A percentile compares a stretch with the other conserved stretches of the same genome.
phyloP scores from a whole-genome alignment of 345 rosid genomes.

The Heritiera fomes region DNA sequence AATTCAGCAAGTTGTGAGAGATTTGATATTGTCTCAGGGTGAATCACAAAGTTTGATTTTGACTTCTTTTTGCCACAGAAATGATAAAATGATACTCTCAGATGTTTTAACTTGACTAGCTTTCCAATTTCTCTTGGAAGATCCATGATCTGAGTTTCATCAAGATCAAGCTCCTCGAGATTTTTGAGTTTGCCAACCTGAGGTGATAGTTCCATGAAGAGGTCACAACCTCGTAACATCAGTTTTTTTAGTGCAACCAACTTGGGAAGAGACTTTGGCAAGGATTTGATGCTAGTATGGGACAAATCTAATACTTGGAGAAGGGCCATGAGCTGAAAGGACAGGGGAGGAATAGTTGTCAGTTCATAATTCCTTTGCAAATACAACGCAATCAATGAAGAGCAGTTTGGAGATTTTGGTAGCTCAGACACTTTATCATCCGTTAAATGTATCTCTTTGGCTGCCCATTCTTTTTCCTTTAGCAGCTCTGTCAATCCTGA shows the following conservation, averaged over 20 bases:
- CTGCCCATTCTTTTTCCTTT: conserved; percentile 9
- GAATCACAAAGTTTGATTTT: background rate
- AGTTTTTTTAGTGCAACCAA: conserved; percentile 27
- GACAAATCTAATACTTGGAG: conserved; percentile 29
- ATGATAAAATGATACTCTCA: conserved; percentile 25
- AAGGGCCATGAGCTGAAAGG: conserved; percentile 19
- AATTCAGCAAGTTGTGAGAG: conserved; percentile 12
- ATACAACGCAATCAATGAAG: background rate
- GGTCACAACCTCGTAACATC: conserved; percentile 18
- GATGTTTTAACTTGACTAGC: conserved; percentile 5
- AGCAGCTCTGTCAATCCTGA: background rate
- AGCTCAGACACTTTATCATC: conserved; percentile 7
- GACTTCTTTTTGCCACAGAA: background rate
- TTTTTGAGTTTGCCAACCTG: conserved; percentile 26
- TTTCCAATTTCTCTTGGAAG: conserved; percentile 19
- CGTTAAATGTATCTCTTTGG: background rate
- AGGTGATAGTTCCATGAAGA: conserved; percentile 26
- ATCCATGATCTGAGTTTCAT: conserved; percentile 18
- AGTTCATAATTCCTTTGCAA: conserved; percentile 26
- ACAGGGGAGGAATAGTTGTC: conserved; percentile 20
- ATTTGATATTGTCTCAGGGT: conserved; percentile 11
- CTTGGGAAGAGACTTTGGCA: conserved; percentile 29
- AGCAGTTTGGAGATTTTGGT: conserved; percentile 17
- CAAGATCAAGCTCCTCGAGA: conserved; percentile 34
- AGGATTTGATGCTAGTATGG: conserved; percentile 31